Evolutionary conservation across 2,329 filamentous ascomycete species (phyloP), one percentile per base, ranked within the genome.

Genomic region (Ustulina deusta): DNA sequence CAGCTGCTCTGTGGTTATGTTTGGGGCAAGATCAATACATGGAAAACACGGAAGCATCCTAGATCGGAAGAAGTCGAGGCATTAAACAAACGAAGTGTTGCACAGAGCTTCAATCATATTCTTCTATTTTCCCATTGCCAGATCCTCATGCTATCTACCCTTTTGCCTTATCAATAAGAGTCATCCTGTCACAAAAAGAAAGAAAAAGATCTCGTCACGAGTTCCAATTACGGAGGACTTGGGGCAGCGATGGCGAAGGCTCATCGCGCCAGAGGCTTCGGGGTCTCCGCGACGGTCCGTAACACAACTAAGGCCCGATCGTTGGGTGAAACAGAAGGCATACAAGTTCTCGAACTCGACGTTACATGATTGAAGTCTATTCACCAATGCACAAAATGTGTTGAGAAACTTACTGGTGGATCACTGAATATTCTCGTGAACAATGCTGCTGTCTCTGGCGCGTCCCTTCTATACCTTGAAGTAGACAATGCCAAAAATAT

Each of bases 1-100:
- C n/a, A 82, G 70, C 66, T 79, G 71, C 51, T 71, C 54, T n/a
- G 68, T 73, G 22, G 77, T 78, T 49, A 76, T 63, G 1, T 73
- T 63, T 9, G 75, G 67, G 13, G 73, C 60, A 7, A 81, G 67
- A 51, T 77, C 22, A 10, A 80, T 72, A 52, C 81, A 81, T 1
- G 79, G 74, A 51, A 81, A 79, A 52, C 67, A 74, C 11, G 75
- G 78, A 49, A 81, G 71, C 79, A 80, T 80, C 17, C 71, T 71
- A 6, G 69, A 68, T 29, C 76, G 73, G 68, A 81, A 81, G 42
- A 65, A 61, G 10, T 48, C 4, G 6, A 55, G 32, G 2, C 38
- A 22, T 38, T 52, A 64, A 59, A 46, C 4, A 64, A 44, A 38
- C 13, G 2, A 1, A 36, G 13, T 15, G 15, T 11, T 40, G 17